Conservation (phyloP, 2,329 filamentous ascomycete genomes). For the Cryphonectria parasitica region DNA sequence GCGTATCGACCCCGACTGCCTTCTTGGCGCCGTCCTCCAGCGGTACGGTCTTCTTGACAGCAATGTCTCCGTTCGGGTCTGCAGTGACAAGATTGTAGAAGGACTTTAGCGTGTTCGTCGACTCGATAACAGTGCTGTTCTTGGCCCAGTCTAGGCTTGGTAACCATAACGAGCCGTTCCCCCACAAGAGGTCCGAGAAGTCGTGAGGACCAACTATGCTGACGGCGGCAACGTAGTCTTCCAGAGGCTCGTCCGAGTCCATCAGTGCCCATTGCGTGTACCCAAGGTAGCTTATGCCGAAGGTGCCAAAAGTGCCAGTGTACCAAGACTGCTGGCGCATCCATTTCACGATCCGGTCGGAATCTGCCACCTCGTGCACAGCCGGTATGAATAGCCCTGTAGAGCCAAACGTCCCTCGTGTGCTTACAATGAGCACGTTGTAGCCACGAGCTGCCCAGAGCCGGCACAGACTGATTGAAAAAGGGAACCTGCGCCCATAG, state of each 20-base stretch:
- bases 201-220: conserved; percentile 26
- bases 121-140: background rate
- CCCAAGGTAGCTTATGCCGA: conserved; percentile 31
- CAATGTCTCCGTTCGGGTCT: background rate
- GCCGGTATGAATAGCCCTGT: conserved; percentile 26
- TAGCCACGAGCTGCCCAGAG: conserved; percentile 33
- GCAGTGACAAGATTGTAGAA: background rate
- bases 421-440: conserved; percentile 31
- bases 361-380: conserved; percentile 25
- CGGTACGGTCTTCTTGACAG: conserved; percentile 19
- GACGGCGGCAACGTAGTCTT: conserved; percentile 28
- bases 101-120: background rate
- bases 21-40: conserved; percentile 18
- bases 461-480: conserved; percentile 21
- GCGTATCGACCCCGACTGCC: conserved; percentile 13
- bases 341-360: conserved; percentile 30
- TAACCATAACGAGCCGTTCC: conserved; percentile 27
- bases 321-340: conserved; percentile 34
- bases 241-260: conserved; percentile 24
- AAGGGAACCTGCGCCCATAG: conserved; percentile 28
- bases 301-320: conserved; percentile 31
- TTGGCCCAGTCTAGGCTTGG: conserved; percentile 18
- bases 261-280: conserved; percentile 33
- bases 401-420: conserved; percentile 33
- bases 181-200: conserved; percentile 27